phyloP scores from a whole-genome alignment of 108 stramenopile genomes.

The Cyclostephanos tholiformis region DNA sequence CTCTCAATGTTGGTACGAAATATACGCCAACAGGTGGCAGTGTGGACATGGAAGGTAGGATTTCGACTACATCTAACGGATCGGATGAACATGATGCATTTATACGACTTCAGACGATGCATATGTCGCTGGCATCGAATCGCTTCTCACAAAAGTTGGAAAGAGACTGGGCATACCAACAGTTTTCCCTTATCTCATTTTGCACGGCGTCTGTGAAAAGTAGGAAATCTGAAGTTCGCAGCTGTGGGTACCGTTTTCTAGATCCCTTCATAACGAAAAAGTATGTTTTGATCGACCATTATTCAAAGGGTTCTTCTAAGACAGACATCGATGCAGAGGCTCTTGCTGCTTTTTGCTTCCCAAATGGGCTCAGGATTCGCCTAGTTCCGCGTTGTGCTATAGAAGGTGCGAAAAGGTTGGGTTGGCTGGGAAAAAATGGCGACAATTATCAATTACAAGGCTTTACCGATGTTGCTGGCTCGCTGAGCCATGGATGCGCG shows the following conservation, averaged over 20 bases:
- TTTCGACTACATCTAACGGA: constrained; percentile 11
- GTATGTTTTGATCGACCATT: constrained; percentile 44
- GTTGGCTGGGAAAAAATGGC: constrained; percentile 47
- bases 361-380: constrained; percentile 51
- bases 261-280: constrained; percentile 50
- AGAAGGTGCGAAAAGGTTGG: constrained; percentile 51
- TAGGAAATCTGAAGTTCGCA: constrained; percentile 29
- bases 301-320: constrained; percentile 24
- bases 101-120: constrained; percentile 45
- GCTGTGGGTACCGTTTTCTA: constrained; percentile 38
- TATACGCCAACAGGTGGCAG: constrained; percentile 6
- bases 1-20: constrained; percentile 20
- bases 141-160: constrained; percentile 11
- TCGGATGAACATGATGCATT: constrained; percentile 37
- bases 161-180: constrained; percentile 43
- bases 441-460: constrained; percentile 53
- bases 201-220: constrained; percentile 21
- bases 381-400: constrained; percentile 43
- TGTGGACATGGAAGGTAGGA: constrained; percentile 16
- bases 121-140: constrained; percentile 47
- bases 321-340: constrained; percentile 53
- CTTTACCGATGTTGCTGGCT: constrained; percentile 52
- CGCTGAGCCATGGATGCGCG: constrained; percentile 52
- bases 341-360: constrained; percentile 57
- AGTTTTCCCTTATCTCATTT: constrained; percentile 47